Conservation (phyloP, 2,329 filamentous ascomycete genomes). For the Periglandula ipomoeae region DNA sequence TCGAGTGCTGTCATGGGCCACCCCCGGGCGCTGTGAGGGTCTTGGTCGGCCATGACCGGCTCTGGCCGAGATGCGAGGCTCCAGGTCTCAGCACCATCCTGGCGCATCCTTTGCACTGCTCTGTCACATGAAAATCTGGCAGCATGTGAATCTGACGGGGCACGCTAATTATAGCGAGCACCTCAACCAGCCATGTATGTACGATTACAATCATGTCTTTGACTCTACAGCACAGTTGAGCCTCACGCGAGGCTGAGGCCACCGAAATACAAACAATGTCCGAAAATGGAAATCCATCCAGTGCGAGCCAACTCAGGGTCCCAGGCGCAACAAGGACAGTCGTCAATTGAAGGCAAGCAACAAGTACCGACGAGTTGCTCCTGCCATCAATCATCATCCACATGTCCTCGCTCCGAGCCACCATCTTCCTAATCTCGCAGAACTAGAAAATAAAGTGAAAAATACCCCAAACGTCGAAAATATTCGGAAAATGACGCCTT, state of each 20-base stretch:
- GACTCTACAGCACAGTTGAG: neutral
- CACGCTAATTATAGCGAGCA: neutral
- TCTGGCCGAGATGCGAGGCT: constrained; percentile 14
- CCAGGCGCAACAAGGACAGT: too few relatives aligned
- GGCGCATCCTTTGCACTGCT: neutral
- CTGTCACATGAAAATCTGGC: neutral
- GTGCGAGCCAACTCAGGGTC: too few relatives aligned
- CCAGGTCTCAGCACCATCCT: neutral
- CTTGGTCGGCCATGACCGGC: neutral
- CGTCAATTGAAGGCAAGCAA: too few relatives aligned
- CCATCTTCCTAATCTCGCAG: neutral
- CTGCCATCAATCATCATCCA: neutral
- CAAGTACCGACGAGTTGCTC: too few relatives aligned
- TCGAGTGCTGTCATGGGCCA: too few relatives aligned
- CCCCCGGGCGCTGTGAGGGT: neutral
- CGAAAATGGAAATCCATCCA: neutral
- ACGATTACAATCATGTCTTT: neutral
- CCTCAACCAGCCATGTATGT: too few relatives aligned
- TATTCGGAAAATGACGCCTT: neutral
- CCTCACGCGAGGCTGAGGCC: neutral
- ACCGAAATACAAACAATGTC: neutral
- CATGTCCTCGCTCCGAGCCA: neutral
- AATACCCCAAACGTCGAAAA: neutral
- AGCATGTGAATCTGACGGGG: neutral
- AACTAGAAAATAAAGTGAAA: neutral